These are phyloP conservation scores for Pyricularia sp. DNA, from an alignment of 2,329 filamentous ascomycete genomes.

Conservation along the genomic window DNA sequence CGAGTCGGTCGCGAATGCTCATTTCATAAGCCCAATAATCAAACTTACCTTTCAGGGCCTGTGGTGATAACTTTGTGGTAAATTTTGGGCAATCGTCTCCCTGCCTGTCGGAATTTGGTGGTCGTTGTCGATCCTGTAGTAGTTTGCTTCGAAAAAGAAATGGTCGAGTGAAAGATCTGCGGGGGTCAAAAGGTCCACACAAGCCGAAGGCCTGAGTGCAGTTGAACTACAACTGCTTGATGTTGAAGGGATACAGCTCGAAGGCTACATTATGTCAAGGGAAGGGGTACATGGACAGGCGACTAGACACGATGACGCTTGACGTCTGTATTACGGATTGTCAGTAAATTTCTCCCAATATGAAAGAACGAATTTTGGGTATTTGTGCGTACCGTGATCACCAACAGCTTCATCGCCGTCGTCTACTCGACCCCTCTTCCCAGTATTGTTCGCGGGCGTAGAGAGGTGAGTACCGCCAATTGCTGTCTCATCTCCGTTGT, in stretches of 20 bases:
- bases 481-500: constrained; percentile 22
- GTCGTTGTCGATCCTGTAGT: background rate
- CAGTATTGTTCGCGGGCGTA: constrained; percentile 15
- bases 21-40: background rate
- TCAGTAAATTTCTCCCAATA: background rate
- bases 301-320: constrained; percentile 38
- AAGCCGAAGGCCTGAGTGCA: background rate
- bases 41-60: background rate
- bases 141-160: background rate
- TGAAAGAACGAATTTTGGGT: too few species aligned
- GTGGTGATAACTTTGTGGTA: background rate
- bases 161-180: background rate
- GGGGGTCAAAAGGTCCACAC: background rate
- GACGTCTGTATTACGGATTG: constrained; percentile 25
- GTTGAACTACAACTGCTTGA: background rate
- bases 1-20: background rate
- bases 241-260: background rate
- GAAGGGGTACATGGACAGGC: background rate
- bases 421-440: constrained; percentile 21
- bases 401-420: constrained; percentile 26
- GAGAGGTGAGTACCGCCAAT: constrained; percentile 10
- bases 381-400: constrained; percentile 19
- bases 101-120: background rate
- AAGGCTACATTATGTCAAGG: background rate
- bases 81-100: background rate